A percentile compares a stretch with the other conserved stretches of the same genome.
Evolutionary conservation across 148 eudicot genomes (phyloP).

Genomic region (Polygonum maritimum): DNA sequence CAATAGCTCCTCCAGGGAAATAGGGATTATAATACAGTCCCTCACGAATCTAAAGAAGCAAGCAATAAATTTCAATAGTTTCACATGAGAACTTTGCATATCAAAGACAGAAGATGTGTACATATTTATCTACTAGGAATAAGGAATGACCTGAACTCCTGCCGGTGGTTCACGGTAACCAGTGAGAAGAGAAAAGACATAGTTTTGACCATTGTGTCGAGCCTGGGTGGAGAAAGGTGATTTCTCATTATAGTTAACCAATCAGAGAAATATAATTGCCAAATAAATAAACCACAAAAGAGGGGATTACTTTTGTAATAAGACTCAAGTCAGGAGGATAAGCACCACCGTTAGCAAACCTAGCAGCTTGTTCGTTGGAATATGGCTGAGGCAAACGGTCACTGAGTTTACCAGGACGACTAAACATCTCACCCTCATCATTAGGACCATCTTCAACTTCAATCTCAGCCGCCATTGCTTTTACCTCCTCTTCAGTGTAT

Average conservation of each 20-base stretch:
- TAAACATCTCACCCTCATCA: constrained; percentile 90
- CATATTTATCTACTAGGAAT: not conserved
- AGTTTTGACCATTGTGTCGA: constrained; percentile 86
- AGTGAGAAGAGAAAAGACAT: constrained; percentile 67
- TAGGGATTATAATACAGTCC: constrained; percentile 94
- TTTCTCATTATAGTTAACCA: not conserved
- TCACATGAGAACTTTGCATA: not conserved
- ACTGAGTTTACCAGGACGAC: constrained; percentile 80
- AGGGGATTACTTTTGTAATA: constrained; percentile 59
- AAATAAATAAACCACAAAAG: not conserved
- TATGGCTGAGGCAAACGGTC: constrained; percentile 81
- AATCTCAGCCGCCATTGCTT: constrained; percentile 88
- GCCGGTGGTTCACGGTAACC: constrained; percentile 94
- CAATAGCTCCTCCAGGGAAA: constrained; percentile 98
- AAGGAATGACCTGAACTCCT: constrained; percentile 47
- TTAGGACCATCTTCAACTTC: constrained; percentile 87
- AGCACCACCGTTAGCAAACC: constrained; percentile 99
- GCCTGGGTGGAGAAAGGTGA: constrained; percentile 36
- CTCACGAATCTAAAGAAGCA: constrained; percentile 56
- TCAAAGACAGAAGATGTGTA: not conserved
- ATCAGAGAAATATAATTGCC: not conserved
- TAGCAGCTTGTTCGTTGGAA: constrained; percentile 76
- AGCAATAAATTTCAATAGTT: not conserved
- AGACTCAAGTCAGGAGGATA: constrained; percentile 98
- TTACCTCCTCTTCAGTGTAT: constrained; percentile 84